Evolutionary conservation across 495 filamentous ascomycete species (phyloP).

Genomic region (Daldinia childiae): DNA sequence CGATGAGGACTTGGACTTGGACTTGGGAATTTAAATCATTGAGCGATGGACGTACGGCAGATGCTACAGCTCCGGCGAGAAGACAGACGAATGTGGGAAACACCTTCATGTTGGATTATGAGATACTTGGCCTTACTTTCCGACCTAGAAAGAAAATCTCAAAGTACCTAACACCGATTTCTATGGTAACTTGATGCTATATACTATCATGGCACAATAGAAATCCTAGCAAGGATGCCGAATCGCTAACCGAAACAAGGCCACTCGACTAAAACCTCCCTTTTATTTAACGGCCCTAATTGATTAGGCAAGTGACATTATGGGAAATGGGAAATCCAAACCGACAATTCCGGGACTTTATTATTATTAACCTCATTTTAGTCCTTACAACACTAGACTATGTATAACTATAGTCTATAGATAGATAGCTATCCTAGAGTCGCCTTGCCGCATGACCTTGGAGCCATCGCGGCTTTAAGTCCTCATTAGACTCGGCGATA

Average conservation of each 20-base stretch:
- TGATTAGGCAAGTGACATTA: constrained; percentile 31
- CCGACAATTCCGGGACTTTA: background rate
- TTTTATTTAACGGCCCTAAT: constrained; percentile 13
- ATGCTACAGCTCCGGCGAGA: constrained; percentile 7
- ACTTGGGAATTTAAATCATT: too few species aligned
- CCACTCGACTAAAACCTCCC: constrained; percentile 2
- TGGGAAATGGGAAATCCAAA: constrained; percentile 16
- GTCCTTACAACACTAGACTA: background rate
- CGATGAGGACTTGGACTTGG: background rate
- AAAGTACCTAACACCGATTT: background rate
- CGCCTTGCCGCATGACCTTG: background rate
- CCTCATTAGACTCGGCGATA: background rate
- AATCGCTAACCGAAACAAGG: constrained; percentile 17
- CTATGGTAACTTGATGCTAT: constrained; percentile 21
- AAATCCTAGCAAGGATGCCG: constrained; percentile 15
- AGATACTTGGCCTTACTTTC: background rate
- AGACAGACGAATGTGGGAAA: constrained; percentile 13
- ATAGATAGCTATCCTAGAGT: background rate
- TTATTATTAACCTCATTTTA: background rate
- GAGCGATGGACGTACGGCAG: constrained; percentile 12
- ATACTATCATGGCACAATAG: constrained; percentile 8
- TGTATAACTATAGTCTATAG: too few species aligned
- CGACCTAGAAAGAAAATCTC: background rate
- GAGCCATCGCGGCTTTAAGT: background rate
- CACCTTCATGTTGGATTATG: constrained; percentile 24